These are phyloP conservation scores for Coemansia sp. DNA, from an alignment of 192 early-diverging fungal species.

Conservation along the genomic window DNA sequence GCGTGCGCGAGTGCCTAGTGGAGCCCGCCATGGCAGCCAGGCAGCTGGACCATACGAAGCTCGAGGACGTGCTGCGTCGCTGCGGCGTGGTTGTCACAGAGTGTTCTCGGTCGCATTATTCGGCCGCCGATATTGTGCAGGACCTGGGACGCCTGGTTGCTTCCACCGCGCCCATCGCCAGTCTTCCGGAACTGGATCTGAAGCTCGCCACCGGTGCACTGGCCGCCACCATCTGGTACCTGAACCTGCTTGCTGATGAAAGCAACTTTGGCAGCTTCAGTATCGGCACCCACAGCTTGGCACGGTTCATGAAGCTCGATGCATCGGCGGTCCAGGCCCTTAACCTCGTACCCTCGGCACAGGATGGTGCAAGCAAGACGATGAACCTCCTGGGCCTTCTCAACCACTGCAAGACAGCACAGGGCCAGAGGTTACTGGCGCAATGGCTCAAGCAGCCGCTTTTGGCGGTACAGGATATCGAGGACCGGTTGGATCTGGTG, in stretches of 20 bases:
- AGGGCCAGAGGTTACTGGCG: slow-evolving; percentile 79
- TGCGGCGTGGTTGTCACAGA: slow-evolving; percentile 78
- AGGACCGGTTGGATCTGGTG: slow-evolving; percentile 72
- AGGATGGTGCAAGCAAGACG: slow-evolving; percentile 62
- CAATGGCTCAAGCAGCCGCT: slow-evolving; percentile 95
- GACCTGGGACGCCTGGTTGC: slow-evolving; percentile 80
- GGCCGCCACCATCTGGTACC: slow-evolving; percentile 34
- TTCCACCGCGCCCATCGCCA: slow-evolving; percentile 62
- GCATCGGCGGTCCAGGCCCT: slow-evolving; percentile 84
- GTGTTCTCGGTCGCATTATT: slow-evolving; percentile 58
- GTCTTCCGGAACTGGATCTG: slow-evolving; percentile 61
- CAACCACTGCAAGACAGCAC: slow-evolving; percentile 86
- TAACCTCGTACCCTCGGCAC: slow-evolving; percentile 76
- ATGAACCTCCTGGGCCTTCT: slow-evolving; percentile 81
- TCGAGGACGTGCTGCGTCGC: slow-evolving; percentile 68
- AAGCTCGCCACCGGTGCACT: slow-evolving; percentile 32
- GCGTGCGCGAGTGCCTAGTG: slow-evolving; percentile 89
- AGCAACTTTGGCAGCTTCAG: slow-evolving; percentile 78
- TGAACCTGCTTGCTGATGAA: slow-evolving; percentile 71
- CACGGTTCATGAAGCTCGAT: slow-evolving; percentile 91
- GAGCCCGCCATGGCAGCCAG: slow-evolving; percentile 54
- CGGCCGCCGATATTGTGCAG: slow-evolving; percentile 78
- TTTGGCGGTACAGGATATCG: slow-evolving; percentile 70
- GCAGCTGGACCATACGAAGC: slow-evolving; percentile 70
- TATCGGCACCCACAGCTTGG: slow-evolving; percentile 70